Conservation (phyloP, 495 filamentous ascomycete genomes). For the Hypoxylon fuscum region DNA sequence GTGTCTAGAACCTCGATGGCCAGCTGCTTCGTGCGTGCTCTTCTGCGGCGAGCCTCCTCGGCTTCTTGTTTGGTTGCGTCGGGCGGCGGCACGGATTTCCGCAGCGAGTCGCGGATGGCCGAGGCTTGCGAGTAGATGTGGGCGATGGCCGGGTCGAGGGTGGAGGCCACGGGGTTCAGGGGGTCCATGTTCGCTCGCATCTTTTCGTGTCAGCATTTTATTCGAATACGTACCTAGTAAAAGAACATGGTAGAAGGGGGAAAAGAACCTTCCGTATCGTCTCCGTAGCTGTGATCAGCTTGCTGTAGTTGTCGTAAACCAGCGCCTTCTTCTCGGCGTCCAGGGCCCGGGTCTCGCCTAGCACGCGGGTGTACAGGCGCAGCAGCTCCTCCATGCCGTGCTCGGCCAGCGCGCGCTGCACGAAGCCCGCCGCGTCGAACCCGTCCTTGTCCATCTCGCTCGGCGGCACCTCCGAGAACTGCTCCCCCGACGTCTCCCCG, state of each 20-base stretch:
- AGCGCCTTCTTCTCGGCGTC: conserved; percentile 96
- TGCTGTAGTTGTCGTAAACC: conserved; percentile 98
- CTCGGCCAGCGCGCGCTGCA: conserved; percentile 69
- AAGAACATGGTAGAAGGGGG: not conserved
- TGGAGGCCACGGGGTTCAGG: conserved; percentile 73
- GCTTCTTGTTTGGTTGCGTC: conserved; percentile 45
- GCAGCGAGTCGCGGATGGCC: conserved; percentile 65
- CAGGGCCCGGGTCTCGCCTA: conserved; percentile 83
- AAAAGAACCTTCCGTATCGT: conserved; percentile 77
- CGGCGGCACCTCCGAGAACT: conserved; percentile 47
- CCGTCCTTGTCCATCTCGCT: conserved; percentile 64
- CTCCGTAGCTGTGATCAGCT: conserved; percentile 92
- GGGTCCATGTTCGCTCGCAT: conserved; percentile 82
- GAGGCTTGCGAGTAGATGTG: conserved; percentile 83
- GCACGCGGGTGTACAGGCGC: conserved; percentile 67
- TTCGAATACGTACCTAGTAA: too few relatives aligned
- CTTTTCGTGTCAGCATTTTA: conserved; percentile 29
- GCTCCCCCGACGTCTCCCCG: conserved; percentile 35
- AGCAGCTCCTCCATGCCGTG: conserved; percentile 72
- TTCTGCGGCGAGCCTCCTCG: conserved; percentile 46
- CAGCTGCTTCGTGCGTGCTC: conserved; percentile 67
- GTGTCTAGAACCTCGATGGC: conserved; percentile 74
- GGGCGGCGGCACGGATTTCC: conserved; percentile 49
- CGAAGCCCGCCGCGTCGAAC: conserved; percentile 67
- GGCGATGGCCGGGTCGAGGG: conserved; percentile 77